phyloP scores from a whole-genome alignment of 108 stramenopile genomes.

The Mediolabrus comicus region DNA sequence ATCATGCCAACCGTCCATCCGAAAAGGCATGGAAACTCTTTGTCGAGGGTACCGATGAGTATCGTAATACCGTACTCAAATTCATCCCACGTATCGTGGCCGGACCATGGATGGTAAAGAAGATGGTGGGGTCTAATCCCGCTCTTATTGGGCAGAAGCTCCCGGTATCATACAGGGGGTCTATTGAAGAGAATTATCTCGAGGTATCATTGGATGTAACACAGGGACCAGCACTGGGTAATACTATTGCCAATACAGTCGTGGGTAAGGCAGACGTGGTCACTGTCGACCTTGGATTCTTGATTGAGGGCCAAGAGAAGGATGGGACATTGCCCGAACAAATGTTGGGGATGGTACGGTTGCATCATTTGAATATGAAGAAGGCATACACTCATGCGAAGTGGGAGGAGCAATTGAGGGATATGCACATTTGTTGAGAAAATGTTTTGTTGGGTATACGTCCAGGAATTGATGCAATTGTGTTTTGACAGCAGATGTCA shows the following conservation, averaged over 20 bases:
- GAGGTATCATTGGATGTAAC: conserved; percentile 54
- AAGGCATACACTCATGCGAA: conserved; percentile 18
- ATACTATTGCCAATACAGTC: conserved; percentile 49
- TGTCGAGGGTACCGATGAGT: conserved; percentile 31
- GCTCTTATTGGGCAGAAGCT: conserved; percentile 55
- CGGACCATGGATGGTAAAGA: conserved; percentile 56
- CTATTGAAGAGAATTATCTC: conserved; percentile 42
- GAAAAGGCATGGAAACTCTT: conserved; percentile 45
- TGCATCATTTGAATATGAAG: conserved; percentile 56
- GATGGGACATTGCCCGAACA: conserved; percentile 48
- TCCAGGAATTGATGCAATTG: neutral
- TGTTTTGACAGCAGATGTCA: too few relatives aligned
- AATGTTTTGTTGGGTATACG: neutral
- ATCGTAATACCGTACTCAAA: conserved; percentile 41
- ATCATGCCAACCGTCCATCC: conserved; percentile 20
- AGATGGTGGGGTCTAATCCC: conserved; percentile 53
- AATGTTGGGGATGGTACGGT: conserved; percentile 38
- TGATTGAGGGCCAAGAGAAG: conserved; percentile 43
- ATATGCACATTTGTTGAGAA: neutral
- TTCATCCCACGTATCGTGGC: conserved; percentile 40
- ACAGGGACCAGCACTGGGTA: conserved; percentile 46
- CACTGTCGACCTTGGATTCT: conserved; percentile 52
- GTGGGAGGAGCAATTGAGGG: conserved; percentile 32
- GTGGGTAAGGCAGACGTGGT: conserved; percentile 43
- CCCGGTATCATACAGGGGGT: conserved; percentile 45